Percentiles rank a stretch among this genome's conserved stretches.
These are phyloP conservation scores for Schrenkiella parvula DNA, from an alignment of 345 rosid species.

Conservation along the genomic window DNA sequence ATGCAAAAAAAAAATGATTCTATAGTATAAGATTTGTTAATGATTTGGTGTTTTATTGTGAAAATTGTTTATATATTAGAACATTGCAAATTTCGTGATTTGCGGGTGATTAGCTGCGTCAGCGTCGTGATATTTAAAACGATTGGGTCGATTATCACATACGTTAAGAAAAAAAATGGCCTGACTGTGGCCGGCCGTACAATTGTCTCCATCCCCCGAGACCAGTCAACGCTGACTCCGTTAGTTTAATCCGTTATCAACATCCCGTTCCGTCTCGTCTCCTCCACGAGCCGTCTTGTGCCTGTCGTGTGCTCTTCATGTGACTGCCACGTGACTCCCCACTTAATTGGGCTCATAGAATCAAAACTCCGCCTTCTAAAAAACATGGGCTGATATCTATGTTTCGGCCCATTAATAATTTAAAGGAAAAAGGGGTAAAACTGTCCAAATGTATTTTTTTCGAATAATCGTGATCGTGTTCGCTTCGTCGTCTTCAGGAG, in stretches of 20 bases:
- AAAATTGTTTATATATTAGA: background rate
- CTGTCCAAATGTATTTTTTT: background rate
- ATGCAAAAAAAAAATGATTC: background rate
- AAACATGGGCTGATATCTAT: background rate
- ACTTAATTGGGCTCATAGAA: background rate
- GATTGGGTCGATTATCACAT: background rate
- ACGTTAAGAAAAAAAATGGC: background rate
- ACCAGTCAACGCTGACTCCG: conserved; percentile 26
- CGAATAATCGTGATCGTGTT: background rate
- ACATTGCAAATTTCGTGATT: background rate
- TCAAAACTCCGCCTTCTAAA: background rate
- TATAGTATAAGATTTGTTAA: background rate
- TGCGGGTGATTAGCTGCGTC: conserved; percentile 20
- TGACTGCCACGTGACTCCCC: conserved; percentile 4
- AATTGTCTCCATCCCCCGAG: conserved; percentile 10
- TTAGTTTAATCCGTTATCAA: conserved; percentile 26
- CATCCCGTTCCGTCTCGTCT: conserved; percentile 21
- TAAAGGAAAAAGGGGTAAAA: background rate
- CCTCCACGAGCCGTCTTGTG: conserved; percentile 23
- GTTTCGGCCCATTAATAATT: background rate
- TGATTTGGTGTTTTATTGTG: background rate
- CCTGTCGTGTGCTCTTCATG: conserved; percentile 3
- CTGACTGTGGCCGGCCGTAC: conserved; percentile 33
- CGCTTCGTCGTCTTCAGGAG: background rate
- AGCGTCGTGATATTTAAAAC: conserved; percentile 11